Percentiles rank a stretch among this genome's conserved stretches.
Evolutionary conservation across 139 green algal species (phyloP).

Genomic region (Auxenochlorella protothecoides): DNA sequence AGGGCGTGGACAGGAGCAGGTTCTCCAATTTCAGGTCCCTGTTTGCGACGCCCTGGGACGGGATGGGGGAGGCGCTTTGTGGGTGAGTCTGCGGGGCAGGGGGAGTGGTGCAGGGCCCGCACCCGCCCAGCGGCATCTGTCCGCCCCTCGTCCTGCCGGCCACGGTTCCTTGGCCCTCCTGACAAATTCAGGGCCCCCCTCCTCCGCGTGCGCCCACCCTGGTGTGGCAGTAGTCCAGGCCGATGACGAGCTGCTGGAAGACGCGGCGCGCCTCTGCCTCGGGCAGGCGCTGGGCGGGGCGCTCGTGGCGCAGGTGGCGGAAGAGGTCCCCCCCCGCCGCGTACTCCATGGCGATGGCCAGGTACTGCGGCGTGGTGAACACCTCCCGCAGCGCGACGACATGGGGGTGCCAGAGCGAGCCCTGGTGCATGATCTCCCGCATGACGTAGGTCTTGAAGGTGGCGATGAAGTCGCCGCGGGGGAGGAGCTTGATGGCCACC

Average conservation of each 20-base stretch:
- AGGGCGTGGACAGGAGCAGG: constrained; percentile 31
- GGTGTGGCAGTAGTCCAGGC: constrained; percentile 49
- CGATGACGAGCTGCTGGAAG: constrained; percentile 55
- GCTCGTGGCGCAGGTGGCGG: constrained; percentile 16
- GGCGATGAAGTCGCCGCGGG: neutral
- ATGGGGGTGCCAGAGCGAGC: constrained; percentile 35
- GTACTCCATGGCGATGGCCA: constrained; percentile 45
- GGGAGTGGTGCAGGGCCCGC: neutral
- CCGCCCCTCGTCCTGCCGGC: neutral
- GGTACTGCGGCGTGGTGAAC: constrained; percentile 32
- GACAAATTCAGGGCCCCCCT: neutral
- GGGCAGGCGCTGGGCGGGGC: constrained; percentile 19
- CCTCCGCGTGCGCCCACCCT: constrained; percentile 38
- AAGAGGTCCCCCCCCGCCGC: constrained; percentile 12
- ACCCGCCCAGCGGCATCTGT: neutral
- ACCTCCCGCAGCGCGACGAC: constrained; percentile 28
- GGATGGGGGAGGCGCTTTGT: neutral
- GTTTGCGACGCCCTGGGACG: constrained; percentile 44
- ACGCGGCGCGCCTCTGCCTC: constrained; percentile 37
- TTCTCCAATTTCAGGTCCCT: constrained; percentile 58
- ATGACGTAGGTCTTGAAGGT: constrained; percentile 25
- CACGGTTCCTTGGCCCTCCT: neutral
- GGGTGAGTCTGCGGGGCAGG: neutral
- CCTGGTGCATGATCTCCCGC: constrained; percentile 43
- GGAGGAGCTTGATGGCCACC: neutral